Evolutionary conservation across 768 basidiomycete species (phyloP).

Genomic region (Neoboletus subvelutipes): DNA sequence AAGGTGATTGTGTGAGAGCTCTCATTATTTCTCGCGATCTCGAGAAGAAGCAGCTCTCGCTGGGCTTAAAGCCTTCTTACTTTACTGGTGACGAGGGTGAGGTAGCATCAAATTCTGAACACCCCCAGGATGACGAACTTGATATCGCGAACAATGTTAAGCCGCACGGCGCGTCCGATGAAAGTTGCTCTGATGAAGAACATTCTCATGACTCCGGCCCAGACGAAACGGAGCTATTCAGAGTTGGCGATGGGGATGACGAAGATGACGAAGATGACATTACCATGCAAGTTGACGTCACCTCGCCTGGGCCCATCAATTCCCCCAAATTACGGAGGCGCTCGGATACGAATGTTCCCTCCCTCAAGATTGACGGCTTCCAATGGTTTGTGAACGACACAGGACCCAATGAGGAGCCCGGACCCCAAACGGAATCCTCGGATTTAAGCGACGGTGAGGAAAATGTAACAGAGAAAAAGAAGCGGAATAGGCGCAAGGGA

Average conservation of each 20-base stretch:
- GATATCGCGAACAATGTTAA: constrained; percentile 33
- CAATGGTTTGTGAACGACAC: constrained; percentile 58
- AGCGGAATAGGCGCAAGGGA: constrained; percentile 64
- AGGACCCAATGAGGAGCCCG: constrained; percentile 38
- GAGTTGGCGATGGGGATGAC: constrained; percentile 13
- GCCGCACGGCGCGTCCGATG: constrained; percentile 25
- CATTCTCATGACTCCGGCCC: background rate
- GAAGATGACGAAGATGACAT: constrained; percentile 19
- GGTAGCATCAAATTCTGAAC: constrained; percentile 31
- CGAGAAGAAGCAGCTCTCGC: constrained; percentile 78
- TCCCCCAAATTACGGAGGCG: background rate
- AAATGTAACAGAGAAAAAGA: constrained; percentile 47
- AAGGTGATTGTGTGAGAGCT: constrained; percentile 85
- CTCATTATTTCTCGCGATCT: constrained; percentile 70
- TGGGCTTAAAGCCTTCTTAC: constrained; percentile 84
- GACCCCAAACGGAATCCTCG: constrained; percentile 39
- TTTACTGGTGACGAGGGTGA: constrained; percentile 64
- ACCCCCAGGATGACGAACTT: constrained; percentile 24
- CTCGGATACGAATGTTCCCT: constrained; percentile 19
- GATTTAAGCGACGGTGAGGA: constrained; percentile 39
- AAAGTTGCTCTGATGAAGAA: constrained; percentile 14
- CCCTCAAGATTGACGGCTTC: constrained; percentile 65
- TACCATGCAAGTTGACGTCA: constrained; percentile 21
- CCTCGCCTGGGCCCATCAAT: background rate
- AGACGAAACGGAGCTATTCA: constrained; percentile 23